These are phyloP conservation scores for Friedmanniomyces endolithicus DNA, from an alignment of 495 filamentous ascomycete species.

Conservation along the genomic window DNA sequence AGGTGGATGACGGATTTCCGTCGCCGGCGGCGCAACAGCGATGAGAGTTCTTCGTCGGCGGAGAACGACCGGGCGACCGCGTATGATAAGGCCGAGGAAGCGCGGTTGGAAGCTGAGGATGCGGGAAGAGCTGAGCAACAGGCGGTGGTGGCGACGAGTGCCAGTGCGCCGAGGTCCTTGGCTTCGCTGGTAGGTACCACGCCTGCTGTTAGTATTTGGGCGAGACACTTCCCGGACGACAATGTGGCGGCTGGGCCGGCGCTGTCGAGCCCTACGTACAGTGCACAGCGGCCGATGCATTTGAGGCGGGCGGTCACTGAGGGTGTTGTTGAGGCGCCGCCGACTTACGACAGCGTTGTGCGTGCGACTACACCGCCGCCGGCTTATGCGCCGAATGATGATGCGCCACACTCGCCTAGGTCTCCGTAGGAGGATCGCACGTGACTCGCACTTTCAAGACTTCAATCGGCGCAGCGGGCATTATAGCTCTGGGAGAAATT, in stretches of 20 bases:
- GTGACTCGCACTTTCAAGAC: too few relatives aligned
- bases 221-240: slow-evolving; percentile 12
- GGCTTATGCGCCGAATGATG: slow-evolving; percentile 12
- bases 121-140: slow-evolving; percentile 1
- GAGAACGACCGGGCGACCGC: slow-evolving; percentile 1
- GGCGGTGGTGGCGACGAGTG: neutral
- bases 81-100: slow-evolving; percentile 16
- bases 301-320: slow-evolving; percentile 10
- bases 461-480: too few relatives aligned
- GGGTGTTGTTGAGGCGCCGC: slow-evolving; percentile 12
- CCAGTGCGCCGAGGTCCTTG: neutral
- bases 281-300: slow-evolving; percentile 1
- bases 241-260: neutral
- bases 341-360: slow-evolving; percentile 15
- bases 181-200: slow-evolving; percentile 9
- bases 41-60: slow-evolving; percentile 1
- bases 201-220: slow-evolving; percentile 15
- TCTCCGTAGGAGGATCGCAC: neutral
- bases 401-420: neutral
- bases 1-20: slow-evolving; percentile 18
- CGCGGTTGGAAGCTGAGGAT: slow-evolving; percentile 12
- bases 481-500: too few relatives aligned
- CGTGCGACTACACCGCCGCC: slow-evolving; percentile 15
- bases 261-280: neutral
- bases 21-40: slow-evolving; percentile 10